phyloP scores from a whole-genome alignment of 345 rosid species.

The Dovyalis caffra region DNA sequence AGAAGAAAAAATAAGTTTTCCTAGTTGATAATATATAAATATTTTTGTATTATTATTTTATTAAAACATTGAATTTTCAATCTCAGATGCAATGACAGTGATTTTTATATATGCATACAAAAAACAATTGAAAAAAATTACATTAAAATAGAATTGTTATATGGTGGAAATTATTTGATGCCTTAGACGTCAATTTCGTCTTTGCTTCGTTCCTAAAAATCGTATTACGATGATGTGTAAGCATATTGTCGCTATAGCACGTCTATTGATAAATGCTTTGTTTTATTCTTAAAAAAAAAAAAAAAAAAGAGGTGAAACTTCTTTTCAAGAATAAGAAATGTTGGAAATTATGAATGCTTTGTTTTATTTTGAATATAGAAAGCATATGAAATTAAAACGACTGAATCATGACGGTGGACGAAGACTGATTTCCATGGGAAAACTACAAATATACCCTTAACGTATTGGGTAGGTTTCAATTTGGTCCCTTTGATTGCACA shows the following conservation, averaged over 20 bases:
- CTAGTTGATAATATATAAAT: neutral
- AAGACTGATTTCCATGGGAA: too few relatives aligned
- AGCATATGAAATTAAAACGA: too few relatives aligned
- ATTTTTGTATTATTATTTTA: neutral
- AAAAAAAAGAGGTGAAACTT: too few relatives aligned
- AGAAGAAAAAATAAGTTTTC: too few relatives aligned
- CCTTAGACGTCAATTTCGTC: neutral
- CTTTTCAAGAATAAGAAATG: neutral
- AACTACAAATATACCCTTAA: too few relatives aligned
- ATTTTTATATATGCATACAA: neutral
- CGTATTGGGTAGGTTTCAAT: neutral
- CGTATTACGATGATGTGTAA: neutral
- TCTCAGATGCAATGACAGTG: neutral
- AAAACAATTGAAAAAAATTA: too few relatives aligned
- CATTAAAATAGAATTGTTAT: neutral
- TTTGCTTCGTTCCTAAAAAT: neutral
- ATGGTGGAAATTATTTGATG: neutral
- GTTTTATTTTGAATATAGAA: too few relatives aligned
- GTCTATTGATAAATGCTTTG: too few relatives aligned
- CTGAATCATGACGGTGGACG: too few relatives aligned
- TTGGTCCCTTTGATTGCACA: neutral
- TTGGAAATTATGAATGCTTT: too few relatives aligned
- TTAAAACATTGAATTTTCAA: neutral
- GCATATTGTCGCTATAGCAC: neutral
- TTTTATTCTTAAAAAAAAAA: too few relatives aligned